Base-by-base conservation (phyloP, 202 grass and related monocot genomes). In the Setaria viridis region DNA sequence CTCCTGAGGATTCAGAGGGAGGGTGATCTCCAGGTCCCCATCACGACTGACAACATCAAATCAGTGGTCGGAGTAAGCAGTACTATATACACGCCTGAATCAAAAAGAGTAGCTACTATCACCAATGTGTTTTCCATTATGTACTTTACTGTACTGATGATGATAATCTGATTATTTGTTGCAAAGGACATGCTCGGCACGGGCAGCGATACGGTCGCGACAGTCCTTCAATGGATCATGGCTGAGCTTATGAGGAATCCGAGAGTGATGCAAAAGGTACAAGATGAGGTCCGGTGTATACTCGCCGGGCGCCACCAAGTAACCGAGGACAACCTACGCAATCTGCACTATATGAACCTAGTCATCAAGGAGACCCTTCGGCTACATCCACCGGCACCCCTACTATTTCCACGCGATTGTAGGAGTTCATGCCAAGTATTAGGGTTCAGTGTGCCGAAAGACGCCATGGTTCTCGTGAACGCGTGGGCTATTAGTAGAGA, bases 401-500 rank as follows among this genome's bases (percentile, higher is more conserved):
- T 89, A 0, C 63, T 89, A 7, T 33, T 89, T 0, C 87, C 87
- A 5, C 74, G 87, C 9, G 87, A 84, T 59, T 68, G 81, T 46
- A 68, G 17, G n/a, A 77, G 11, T 32, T 1, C 53, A 25, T 13
- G 70, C 15, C 71, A 41, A 25, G 46, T 81, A 1, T 21, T 80
- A 10, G 76, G 70, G 16, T 81, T 60, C 34, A 70, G 43, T 25
- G 77, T 89, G 45, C 87, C 87, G 0, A 41, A 30, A 19, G 62
- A 47, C 4, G 19, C 82, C 77, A 77, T 85, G 82, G 82, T 89
- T 43, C 62, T 89, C 7, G 77, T 82, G 1, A 89, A 85, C 62
- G 82, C 77, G 0, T 89, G 87, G 87, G 87, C 87, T 7, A 81
- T 85, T 48, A 45, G 59, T 50, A 70, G 87, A 20, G 82, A 85